These are phyloP conservation scores for Phialocephala sp. DNA, from an alignment of 2,329 filamentous ascomycete genomes.

Conservation along the genomic window DNA sequence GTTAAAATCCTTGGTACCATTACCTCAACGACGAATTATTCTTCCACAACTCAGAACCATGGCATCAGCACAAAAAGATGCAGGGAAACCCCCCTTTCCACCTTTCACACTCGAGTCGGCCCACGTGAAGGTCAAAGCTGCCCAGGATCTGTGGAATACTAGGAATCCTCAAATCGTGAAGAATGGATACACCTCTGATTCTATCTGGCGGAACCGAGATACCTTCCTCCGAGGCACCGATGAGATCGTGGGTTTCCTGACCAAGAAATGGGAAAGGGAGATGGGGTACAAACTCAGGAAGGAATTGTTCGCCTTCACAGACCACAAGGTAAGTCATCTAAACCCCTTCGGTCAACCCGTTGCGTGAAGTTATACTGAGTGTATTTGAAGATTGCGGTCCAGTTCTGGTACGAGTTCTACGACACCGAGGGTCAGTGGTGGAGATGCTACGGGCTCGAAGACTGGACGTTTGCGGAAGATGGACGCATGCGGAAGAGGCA, in stretches of 20 bases:
- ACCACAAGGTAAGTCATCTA: slow-evolving; percentile 57
- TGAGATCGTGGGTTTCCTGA: slow-evolving; percentile 71
- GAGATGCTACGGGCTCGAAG: slow-evolving; percentile 83
- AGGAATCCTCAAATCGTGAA: slow-evolving; percentile 71
- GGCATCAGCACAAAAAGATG: slow-evolving; percentile 20
- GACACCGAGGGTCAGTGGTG: slow-evolving; percentile 78
- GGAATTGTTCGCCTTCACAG: slow-evolving; percentile 79
- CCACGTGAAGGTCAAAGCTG: slow-evolving; percentile 78
- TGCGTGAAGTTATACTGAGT: background rate
- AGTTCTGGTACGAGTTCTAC: slow-evolving; percentile 82
- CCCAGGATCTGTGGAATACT: slow-evolving; percentile 82
- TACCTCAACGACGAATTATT: background rate
- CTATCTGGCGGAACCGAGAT: slow-evolving; percentile 81
- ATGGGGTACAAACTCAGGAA: slow-evolving; percentile 77
- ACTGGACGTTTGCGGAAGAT: slow-evolving; percentile 76
- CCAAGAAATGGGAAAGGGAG: slow-evolving; percentile 76
- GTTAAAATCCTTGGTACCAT: background rate
- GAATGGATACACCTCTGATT: slow-evolving; percentile 75
- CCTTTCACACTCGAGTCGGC: slow-evolving; percentile 80
- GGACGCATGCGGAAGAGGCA: slow-evolving; percentile 75
- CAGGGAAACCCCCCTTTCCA: slow-evolving; percentile 57
- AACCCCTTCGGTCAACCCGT: background rate
- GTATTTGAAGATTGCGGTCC: slow-evolving; percentile 70
- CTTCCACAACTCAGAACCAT: slow-evolving; percentile 15
- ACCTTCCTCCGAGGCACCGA: slow-evolving; percentile 72